A percentile compares a stretch with the other conserved stretches of the same genome.
These are phyloP conservation scores for Fusarium newnesense DNA, from an alignment of 2,329 filamentous ascomycete species.

Conservation along the genomic window DNA sequence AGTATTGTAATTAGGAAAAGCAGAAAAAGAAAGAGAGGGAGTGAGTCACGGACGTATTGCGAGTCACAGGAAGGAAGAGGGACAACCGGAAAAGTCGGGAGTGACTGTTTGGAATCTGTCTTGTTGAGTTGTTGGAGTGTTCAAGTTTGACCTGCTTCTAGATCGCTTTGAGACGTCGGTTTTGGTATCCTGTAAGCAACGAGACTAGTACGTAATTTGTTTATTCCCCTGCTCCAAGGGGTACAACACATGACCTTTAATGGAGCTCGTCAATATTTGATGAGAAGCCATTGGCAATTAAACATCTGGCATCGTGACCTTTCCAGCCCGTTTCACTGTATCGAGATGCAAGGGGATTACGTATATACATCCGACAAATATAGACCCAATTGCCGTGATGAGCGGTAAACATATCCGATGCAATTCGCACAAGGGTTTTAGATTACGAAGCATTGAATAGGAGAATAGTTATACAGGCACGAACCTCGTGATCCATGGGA, in stretches of 20 bases:
- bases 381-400: conserved; percentile 7
- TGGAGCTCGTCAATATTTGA: conserved; percentile 37
- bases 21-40: neutral
- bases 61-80: neutral
- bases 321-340: conserved; percentile 22
- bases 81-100: neutral
- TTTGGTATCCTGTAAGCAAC: conserved; percentile 15
- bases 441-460: conserved; percentile 18
- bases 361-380: conserved; percentile 8
- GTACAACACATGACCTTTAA: conserved; percentile 40
- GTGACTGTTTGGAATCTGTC: neutral
- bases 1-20: neutral
- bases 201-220: conserved; percentile 43
- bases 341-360: conserved; percentile 18
- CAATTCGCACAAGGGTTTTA: conserved; percentile 18
- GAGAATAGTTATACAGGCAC: conserved; percentile 1
- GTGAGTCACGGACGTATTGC: neutral
- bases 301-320: conserved; percentile 44
- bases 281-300: conserved; percentile 41
- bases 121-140: conserved; percentile 16
- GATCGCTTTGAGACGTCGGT: conserved; percentile 15
- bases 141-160: conserved; percentile 13
- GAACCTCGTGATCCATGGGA: conserved; percentile 25
- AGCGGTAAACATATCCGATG: conserved; percentile 29
- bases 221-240: conserved; percentile 30